These are phyloP conservation scores for Fusarium sp. DNA, from an alignment of 2,329 filamentous ascomycete genomes.

Conservation along the genomic window DNA sequence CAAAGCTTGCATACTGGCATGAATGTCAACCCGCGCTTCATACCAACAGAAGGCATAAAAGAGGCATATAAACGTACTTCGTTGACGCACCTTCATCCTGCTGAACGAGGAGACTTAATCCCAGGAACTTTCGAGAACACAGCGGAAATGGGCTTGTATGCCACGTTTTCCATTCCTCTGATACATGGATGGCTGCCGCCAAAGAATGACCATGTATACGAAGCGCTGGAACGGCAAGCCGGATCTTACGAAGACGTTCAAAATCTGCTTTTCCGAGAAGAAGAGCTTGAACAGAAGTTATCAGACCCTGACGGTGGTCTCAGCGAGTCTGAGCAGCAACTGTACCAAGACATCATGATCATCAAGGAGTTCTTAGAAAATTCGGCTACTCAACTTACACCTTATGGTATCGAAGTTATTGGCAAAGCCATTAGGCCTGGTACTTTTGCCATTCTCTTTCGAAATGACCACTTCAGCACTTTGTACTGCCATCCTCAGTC, in stretches of 20 bases:
- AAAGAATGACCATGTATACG: slow-evolving; percentile 72
- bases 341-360: slow-evolving; percentile 83
- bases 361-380: slow-evolving; percentile 85
- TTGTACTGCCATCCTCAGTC: slow-evolving; percentile 88
- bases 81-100: slow-evolving; percentile 63
- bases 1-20: slow-evolving; percentile 93
- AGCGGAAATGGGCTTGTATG: slow-evolving; percentile 88
- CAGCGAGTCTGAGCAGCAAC: slow-evolving; percentile 76
- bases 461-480: slow-evolving; percentile 97
- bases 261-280: slow-evolving; percentile 86
- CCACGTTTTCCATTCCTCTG: slow-evolving; percentile 86
- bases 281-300: slow-evolving; percentile 87
- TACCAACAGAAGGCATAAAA: slow-evolving; percentile 65
- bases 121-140: slow-evolving; percentile 88
- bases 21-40: slow-evolving; percentile 95
- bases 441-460: slow-evolving; percentile 88
- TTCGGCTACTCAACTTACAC: slow-evolving; percentile 88
- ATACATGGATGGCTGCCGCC: slow-evolving; percentile 93
- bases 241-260: slow-evolving; percentile 92
- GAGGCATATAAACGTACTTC: slow-evolving; percentile 63
- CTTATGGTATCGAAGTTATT: slow-evolving; percentile 81
- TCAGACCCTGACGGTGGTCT: slow-evolving; percentile 60
- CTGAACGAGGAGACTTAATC: slow-evolving; percentile 60
- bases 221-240: slow-evolving; percentile 78
- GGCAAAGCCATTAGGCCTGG: slow-evolving; percentile 77